Base-by-base conservation (phyloP, 2,329 filamentous ascomycete species). In the Fusarium haematococcum region DNA sequence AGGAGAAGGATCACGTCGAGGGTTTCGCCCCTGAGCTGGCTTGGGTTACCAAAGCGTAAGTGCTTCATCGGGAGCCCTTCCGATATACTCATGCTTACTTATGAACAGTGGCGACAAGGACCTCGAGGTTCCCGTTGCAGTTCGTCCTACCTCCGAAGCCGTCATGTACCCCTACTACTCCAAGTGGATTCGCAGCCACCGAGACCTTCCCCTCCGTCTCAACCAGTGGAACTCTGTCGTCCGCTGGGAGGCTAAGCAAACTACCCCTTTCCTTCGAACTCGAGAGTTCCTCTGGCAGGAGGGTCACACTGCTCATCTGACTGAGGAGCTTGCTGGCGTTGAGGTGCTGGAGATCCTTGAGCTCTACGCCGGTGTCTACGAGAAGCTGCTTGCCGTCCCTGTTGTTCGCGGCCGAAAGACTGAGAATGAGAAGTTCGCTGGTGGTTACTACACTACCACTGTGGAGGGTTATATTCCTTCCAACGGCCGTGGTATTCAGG, bases 241-340 rank as follows among this genome's bases (percentile, higher is more conserved):
- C 58, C 91, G 96, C 79, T 98, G 97, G 97, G 97, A 98, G 85
- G 97, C 97, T 82, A 98, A 98, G 88, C 95, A 97, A 83, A 92
- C 90, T 27, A 92, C 90, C n/a, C 91, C 91, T 43, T 98, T 98
- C 87, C 89, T 99, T 67, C 90, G 96, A 78, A 96, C 96, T 54
- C 89, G 97, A 83, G 97, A 99, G 84, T 99, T 99, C 84, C 85
- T 98, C 75, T 99, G 97, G 97, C 97, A 99, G 84, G 97, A 99
- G 86, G 95, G 95, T 27, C 97, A 98, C 86, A 91, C 89, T 35
- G 97, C 97, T 50, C 95, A 98, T 84, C 84, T 98, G 79, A 97
- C 94, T 1, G 91, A 97, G 83, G 88, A 93, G 77, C 89, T 91
- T 73, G 96, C 97, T 52, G 92, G 91, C 58, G 88, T 93, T 80